Conservation (phyloP, 352 stramenopile genomes). For the Globisporangium cylindrosporum region DNA sequence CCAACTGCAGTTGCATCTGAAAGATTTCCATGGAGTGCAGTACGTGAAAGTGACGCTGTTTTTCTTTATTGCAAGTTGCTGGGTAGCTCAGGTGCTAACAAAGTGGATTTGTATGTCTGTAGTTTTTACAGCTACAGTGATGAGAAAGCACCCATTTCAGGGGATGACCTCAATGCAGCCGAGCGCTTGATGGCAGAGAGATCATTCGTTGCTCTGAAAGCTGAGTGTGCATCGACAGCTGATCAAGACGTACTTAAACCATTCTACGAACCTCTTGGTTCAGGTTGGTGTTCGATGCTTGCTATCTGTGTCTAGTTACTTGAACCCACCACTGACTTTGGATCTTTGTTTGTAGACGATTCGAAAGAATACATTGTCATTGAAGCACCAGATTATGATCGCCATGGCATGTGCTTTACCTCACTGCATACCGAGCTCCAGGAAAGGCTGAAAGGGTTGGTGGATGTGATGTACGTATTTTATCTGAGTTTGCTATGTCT, state of each 20-base stretch:
- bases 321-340: not conserved
- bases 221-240: not conserved
- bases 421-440: constrained; percentile 22
- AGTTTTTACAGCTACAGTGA: constrained; percentile 14
- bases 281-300: constrained; percentile 22
- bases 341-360: constrained; percentile 22
- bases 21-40: constrained; percentile 10
- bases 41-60: constrained; percentile 6
- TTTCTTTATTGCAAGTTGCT: not conserved
- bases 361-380: constrained; percentile 35
- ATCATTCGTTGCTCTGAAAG: constrained; percentile 14
- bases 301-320: not conserved
- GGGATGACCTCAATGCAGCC: not conserved
- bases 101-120: not conserved
- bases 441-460: not conserved
- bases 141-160: constrained; percentile 4
- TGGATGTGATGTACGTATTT: constrained; percentile 6
- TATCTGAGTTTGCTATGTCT: not conserved
- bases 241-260: constrained; percentile 11
- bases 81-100: not conserved
- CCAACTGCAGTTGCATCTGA: constrained; percentile 11
- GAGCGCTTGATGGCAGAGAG: constrained; percentile 7
- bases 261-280: constrained; percentile 16
- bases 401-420: constrained; percentile 9
- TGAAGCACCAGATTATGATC: constrained; percentile 26